A percentile compares a stretch with the other conserved stretches of the same genome.
These are phyloP conservation scores for Debaryomyces castellii DNA, from an alignment of 805 yeast species.

Conservation along the genomic window DNA sequence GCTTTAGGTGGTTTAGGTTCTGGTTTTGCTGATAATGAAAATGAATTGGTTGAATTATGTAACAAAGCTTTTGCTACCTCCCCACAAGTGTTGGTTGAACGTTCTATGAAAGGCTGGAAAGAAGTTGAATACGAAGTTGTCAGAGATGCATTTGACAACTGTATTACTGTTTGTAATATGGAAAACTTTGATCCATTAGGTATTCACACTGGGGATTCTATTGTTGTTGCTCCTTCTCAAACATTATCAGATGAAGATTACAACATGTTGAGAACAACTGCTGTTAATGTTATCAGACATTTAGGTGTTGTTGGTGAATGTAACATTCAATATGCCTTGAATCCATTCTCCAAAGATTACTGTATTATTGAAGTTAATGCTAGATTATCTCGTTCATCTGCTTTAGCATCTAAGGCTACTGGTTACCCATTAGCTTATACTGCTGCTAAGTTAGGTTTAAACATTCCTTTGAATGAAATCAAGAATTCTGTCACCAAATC, in stretches of 20 bases:
- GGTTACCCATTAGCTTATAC: slow-evolving; percentile 98
- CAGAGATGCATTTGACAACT: slow-evolving; percentile 94
- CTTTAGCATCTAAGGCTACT: slow-evolving; percentile 97
- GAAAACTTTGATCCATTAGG: slow-evolving; percentile 98
- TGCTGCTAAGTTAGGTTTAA: slow-evolving; percentile 94
- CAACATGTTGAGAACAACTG: slow-evolving; percentile 96
- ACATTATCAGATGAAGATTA: slow-evolving; percentile 95
- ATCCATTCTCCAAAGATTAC: slow-evolving; percentile 91
- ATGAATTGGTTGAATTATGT: slow-evolving; percentile 80
- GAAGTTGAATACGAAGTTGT: slow-evolving; percentile 99
- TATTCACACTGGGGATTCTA: slow-evolving; percentile 98
- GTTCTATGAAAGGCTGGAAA: slow-evolving; percentile 99
- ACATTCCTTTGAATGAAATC: slow-evolving; percentile 87
- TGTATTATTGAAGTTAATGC: slow-evolving; percentile 98
- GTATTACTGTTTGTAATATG: slow-evolving; percentile 99
- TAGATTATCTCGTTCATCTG: slow-evolving; percentile 96
- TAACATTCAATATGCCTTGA: slow-evolving; percentile 94
- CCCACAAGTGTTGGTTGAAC: slow-evolving; percentile 94
- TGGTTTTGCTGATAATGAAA: slow-evolving; percentile 90
- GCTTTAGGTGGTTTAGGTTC: slow-evolving; percentile 98
- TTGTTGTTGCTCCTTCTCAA: slow-evolving; percentile 98
- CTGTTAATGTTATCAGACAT: slow-evolving; percentile 95
- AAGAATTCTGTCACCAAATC: slow-evolving; percentile 90
- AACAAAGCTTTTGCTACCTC: slow-evolving; percentile 91
- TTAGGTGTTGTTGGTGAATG: slow-evolving; percentile 99